A percentile compares a stretch with the other conserved stretches of the same genome.
Conservation (phyloP, 805 yeast species). For the Sugiyamaella smithiae region DNA sequence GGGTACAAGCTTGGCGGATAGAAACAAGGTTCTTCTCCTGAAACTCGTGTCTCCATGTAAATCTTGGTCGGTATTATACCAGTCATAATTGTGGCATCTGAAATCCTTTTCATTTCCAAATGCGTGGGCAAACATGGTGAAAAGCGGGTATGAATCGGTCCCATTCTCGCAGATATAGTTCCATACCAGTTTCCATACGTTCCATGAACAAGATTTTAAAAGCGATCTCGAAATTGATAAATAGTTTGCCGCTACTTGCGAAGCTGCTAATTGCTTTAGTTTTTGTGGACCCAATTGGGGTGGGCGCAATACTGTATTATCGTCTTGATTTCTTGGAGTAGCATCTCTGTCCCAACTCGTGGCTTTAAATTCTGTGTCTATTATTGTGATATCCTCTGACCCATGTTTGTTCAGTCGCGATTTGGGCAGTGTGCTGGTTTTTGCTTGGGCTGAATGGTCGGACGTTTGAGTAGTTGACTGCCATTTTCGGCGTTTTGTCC, state of each 20-base stretch:
- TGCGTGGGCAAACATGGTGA: constrained; percentile 12
- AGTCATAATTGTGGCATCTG: constrained; percentile 15
- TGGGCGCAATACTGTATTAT: too few relatives aligned
- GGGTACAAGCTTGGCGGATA: not conserved
- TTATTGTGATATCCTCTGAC: not conserved
- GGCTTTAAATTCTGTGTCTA: not conserved
- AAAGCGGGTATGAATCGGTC: constrained; percentile 19
- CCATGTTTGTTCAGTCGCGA: not conserved
- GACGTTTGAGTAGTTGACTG: too few relatives aligned
- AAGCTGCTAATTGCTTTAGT: constrained; percentile 11
- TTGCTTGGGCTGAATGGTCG: too few relatives aligned
- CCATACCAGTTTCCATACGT: constrained; percentile 21
- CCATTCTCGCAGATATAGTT: constrained; percentile 15
- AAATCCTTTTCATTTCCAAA: constrained; percentile 17
- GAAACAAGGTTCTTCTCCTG: constrained; percentile 1
- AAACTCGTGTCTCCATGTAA: too few relatives aligned
- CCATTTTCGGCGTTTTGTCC: too few relatives aligned
- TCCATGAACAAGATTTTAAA: constrained; percentile 15
- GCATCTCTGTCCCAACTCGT: constrained; percentile 1
- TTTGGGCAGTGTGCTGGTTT: too few relatives aligned
- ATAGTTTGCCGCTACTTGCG: not conserved
- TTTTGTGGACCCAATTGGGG: too few relatives aligned
- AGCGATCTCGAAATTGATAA: constrained; percentile 7
- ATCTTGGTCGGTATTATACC: too few relatives aligned
- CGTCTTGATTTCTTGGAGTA: not conserved